A percentile compares a stretch with the other conserved stretches of the same genome.
Conservation (phyloP, 2,329 filamentous ascomycete species). For the Clonostachys sp. region DNA sequence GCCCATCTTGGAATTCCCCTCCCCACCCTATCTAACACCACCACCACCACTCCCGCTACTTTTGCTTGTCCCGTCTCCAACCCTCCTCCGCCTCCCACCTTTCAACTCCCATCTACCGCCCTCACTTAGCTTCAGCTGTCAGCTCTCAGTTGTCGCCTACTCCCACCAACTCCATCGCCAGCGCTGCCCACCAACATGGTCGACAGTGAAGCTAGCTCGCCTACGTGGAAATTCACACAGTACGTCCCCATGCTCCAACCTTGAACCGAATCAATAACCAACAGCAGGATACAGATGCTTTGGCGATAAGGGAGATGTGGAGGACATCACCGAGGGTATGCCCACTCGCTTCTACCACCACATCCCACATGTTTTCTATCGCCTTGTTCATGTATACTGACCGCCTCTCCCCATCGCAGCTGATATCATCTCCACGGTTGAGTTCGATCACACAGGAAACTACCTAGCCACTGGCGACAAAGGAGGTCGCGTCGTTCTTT, state of each 20-base stretch:
- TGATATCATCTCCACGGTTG: constrained; percentile 88
- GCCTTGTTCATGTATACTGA: constrained; percentile 10
- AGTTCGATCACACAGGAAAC: constrained; percentile 87
- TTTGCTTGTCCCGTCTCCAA: neutral
- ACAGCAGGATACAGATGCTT: constrained; percentile 68
- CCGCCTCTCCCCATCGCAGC: constrained; percentile 41
- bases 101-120: neutral
- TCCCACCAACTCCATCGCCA: constrained; percentile 10
- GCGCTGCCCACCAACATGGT: constrained; percentile 69
- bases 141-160: constrained; percentile 8
- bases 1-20: neutral
- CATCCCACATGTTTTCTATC: constrained; percentile 4
- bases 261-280: constrained; percentile 1
- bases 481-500: constrained; percentile 78
- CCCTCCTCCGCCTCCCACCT: neutral
- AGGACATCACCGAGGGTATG: constrained; percentile 95
- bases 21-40: neutral
- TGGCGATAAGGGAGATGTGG: constrained; percentile 98
- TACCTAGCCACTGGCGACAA: constrained; percentile 90
- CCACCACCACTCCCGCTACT: neutral
- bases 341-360: neutral
- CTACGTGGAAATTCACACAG: constrained; percentile 99
- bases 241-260: constrained; percentile 44
- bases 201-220: constrained; percentile 88
- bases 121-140: neutral